These are phyloP conservation scores for Galeopsis tetrahit DNA, from an alignment of 257 asterid species.

Conservation along the genomic window DNA sequence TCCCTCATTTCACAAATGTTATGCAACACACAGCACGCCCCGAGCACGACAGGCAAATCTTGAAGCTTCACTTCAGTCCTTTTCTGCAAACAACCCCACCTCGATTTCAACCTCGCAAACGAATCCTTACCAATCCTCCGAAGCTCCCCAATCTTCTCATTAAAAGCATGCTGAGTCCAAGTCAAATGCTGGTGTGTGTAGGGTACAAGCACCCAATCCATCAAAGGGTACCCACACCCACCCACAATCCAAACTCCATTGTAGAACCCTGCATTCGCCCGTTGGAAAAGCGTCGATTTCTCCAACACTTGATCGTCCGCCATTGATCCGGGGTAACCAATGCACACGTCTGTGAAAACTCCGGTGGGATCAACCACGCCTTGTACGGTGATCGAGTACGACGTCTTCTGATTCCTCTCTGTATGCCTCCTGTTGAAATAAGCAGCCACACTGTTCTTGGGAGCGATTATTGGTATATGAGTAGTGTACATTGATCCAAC, in stretches of 20 bases:
- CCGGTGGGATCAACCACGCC: conserved; percentile 51
- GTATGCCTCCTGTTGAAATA: conserved; percentile 49
- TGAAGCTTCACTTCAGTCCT: conserved; percentile 55
- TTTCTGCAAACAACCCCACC: conserved; percentile 53
- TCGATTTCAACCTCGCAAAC: conserved; percentile 40
- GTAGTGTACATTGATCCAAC: conserved; percentile 56
- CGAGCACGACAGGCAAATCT: conserved; percentile 51
- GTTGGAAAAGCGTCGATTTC: conserved; percentile 49
- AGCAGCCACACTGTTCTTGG: conserved; percentile 42
- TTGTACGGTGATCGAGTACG: conserved; percentile 49
- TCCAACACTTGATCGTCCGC: conserved; percentile 53
- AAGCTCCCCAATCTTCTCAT: conserved; percentile 49
- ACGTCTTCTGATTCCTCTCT: conserved; percentile 48
- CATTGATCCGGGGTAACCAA: conserved; percentile 59
- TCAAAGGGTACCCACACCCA: conserved; percentile 43
- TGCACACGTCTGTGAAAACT: conserved; percentile 48
- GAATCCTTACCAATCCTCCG: conserved; percentile 38
- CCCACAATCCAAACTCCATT: conserved; percentile 50
- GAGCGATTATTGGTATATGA: conserved; percentile 48
- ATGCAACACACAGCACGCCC: conserved; percentile 58
- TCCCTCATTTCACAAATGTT: conserved; percentile 50
- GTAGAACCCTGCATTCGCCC: conserved; percentile 51
- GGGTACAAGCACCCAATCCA: conserved; percentile 56
- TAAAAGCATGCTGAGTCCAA: conserved; percentile 54
- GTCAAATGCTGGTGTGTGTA: conserved; percentile 54